These are phyloP conservation scores for Cryptococcus sp. DNA, from an alignment of 1,284 basidiomycete species.

Conservation along the genomic window DNA sequence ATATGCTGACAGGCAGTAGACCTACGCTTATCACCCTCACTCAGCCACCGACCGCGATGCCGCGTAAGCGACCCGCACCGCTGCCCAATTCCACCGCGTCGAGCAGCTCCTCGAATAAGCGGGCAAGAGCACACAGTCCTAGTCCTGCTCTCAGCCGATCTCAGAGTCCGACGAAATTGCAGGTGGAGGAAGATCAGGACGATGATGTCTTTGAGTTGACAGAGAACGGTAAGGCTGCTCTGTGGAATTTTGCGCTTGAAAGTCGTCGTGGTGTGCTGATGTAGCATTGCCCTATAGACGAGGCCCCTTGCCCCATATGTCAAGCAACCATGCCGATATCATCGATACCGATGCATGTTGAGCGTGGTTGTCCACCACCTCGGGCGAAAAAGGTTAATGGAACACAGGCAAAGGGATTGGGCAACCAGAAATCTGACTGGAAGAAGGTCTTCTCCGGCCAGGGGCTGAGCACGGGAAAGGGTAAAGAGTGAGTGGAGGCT, in stretches of 20 bases:
- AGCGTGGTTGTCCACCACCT: conserved; percentile 47
- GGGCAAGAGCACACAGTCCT: conserved; percentile 14
- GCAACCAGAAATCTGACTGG: conserved; percentile 50
- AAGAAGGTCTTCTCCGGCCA: conserved; percentile 48
- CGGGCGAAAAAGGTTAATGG: conserved; percentile 20
- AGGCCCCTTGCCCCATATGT: conserved; percentile 48
- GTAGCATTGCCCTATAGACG: conserved; percentile 23
- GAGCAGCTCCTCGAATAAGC: conserved; percentile 13
- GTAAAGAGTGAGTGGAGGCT: conserved; percentile 23
- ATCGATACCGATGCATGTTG: conserved; percentile 46
- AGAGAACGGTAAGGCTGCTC: conserved; percentile 36
- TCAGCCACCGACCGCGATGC: conserved; percentile 13
- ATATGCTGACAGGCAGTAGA: neutral
- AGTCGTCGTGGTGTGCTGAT: neutral
- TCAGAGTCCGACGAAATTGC: conserved; percentile 6
- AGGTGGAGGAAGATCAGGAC: conserved; percentile 20
- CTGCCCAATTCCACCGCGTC: conserved; percentile 23
- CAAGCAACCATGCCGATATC: conserved; percentile 36
- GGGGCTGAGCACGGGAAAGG: conserved; percentile 18
- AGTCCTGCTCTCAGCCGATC: conserved; percentile 20
- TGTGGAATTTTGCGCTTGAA: neutral
- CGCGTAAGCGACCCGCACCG: conserved; percentile 20
- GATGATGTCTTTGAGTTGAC: conserved; percentile 32
- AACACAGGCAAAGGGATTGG: conserved; percentile 9
- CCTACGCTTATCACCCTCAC: conserved; percentile 26